These are phyloP conservation scores for Aspergillus quadricinctus DNA, from an alignment of 2,329 filamentous ascomycete genomes.

Conservation along the genomic window DNA sequence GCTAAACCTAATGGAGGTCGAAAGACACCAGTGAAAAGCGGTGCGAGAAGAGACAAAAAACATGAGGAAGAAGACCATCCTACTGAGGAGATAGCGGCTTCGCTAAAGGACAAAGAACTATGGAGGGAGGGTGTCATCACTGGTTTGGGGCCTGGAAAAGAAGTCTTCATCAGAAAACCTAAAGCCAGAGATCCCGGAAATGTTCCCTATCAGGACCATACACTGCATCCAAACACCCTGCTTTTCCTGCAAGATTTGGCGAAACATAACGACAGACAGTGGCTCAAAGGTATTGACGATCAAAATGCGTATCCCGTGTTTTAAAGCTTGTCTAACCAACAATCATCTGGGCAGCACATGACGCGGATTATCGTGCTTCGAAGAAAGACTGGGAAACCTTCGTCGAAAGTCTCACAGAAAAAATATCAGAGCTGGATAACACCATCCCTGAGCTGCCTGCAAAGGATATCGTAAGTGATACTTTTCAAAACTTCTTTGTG, in stretches of 20 bases:
- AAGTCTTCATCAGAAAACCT: conserved; percentile 59
- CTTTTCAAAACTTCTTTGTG: neutral
- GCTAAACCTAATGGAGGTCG: neutral
- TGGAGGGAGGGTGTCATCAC: conserved; percentile 55
- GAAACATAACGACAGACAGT: conserved; percentile 58
- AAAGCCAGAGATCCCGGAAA: conserved; percentile 58
- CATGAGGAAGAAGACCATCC: conserved; percentile 43
- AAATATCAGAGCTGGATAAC: conserved; percentile 67
- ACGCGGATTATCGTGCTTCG: conserved; percentile 71
- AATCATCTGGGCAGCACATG: conserved; percentile 56
- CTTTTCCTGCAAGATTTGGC: conserved; percentile 57
- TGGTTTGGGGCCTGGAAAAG: conserved; percentile 55
- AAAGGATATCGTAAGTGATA: conserved; percentile 64
- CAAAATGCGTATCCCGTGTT: neutral
- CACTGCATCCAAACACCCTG: conserved; percentile 61
- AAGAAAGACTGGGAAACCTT: conserved; percentile 80
- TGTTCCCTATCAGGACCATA: conserved; percentile 54
- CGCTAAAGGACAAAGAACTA: conserved; percentile 44
- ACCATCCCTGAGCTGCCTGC: conserved; percentile 81
- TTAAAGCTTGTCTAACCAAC: conserved; percentile 4
- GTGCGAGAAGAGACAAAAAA: neutral
- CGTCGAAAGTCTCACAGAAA: conserved; percentile 66
- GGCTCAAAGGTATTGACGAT: conserved; percentile 54
- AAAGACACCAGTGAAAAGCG: neutral
- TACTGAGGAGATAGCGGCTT: conserved; percentile 59